phyloP scores from a whole-genome alignment of 768 basidiomycete genomes.

The Termitomyces sp. region DNA sequence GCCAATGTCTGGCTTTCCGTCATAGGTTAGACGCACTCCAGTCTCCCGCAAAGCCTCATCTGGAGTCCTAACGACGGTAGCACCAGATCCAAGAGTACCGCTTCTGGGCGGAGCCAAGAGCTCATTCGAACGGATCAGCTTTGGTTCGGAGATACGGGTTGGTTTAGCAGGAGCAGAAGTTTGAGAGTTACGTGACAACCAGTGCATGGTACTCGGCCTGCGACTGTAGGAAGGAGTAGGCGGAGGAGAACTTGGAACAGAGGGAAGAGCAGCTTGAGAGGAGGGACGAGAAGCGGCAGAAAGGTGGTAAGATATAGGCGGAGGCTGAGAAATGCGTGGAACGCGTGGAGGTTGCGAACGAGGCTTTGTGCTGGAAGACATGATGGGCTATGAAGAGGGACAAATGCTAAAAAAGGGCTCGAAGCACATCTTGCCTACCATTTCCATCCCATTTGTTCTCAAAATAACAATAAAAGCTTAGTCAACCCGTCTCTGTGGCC shows the following conservation, averaged over 20 bases:
- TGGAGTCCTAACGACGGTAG: constrained; percentile 72
- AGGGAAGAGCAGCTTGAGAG: constrained; percentile 18
- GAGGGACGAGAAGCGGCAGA: constrained; percentile 13
- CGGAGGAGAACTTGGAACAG: constrained; percentile 19
- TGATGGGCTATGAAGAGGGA: constrained; percentile 10
- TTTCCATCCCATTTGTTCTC: constrained; percentile 10
- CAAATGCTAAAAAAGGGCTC: constrained; percentile 7
- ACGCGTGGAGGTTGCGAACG: constrained; percentile 23
- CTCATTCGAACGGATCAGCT: constrained; percentile 34
- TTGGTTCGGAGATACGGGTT: constrained; percentile 36
- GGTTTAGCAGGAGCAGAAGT: constrained; percentile 29
- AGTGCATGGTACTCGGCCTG: constrained; percentile 42
- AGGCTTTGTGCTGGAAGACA: constrained; percentile 24
- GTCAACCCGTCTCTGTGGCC: not conserved
- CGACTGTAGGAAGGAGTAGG: constrained; percentile 19
- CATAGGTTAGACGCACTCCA: constrained; percentile 34
- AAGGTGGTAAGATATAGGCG: constrained; percentile 20
- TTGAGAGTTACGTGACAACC: constrained; percentile 37
- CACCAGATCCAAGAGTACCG: constrained; percentile 62
- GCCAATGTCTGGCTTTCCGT: constrained; percentile 15
- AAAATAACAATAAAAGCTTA: constrained; percentile 13
- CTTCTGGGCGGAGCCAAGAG: constrained; percentile 32
- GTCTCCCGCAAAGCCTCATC: constrained; percentile 65
- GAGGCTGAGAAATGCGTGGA: constrained; percentile 18
- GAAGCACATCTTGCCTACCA: not conserved